These are phyloP conservation scores for Thielaviopsis punctulata DNA, from an alignment of 2,329 filamentous ascomycete species.

Conservation along the genomic window DNA sequence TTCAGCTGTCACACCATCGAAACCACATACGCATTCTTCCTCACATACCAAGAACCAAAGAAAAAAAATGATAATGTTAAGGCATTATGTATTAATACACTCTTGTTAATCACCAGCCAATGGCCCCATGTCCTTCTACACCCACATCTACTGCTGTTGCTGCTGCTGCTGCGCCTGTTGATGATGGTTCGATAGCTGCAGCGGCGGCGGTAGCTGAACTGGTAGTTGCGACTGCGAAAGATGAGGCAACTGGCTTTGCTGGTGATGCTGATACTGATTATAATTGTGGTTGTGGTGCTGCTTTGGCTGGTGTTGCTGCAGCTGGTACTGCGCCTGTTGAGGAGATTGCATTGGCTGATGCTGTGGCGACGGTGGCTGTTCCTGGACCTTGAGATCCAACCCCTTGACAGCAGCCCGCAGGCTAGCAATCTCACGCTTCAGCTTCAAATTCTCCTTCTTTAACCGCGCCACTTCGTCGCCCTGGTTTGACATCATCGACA, in stretches of 20 bases:
- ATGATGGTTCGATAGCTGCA: not conserved
- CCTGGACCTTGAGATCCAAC: constrained; percentile 6
- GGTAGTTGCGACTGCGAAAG: not conserved
- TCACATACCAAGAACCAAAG: not conserved
- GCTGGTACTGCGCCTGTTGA: not conserved
- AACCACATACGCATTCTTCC: too few relatives aligned
- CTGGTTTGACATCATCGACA: constrained; percentile 51
- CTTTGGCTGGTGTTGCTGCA: not conserved
- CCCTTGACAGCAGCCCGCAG: constrained; percentile 33
- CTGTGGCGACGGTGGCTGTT: not conserved
- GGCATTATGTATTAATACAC: constrained; percentile 12
- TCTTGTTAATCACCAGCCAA: not conserved
- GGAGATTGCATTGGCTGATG: not conserved
- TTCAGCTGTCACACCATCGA: too few relatives aligned
- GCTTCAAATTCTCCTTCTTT: constrained; percentile 69
- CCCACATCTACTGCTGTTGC: not conserved
- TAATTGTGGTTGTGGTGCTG: not conserved
- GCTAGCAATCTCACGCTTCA: constrained; percentile 69
- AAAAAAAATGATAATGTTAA: constrained; percentile 4
- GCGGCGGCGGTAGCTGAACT: not conserved
- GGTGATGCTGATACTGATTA: not conserved
- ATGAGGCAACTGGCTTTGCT: not conserved
- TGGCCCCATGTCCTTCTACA: not conserved
- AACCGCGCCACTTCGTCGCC: constrained; percentile 61
- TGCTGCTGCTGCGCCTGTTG: not conserved